Percentiles rank a stretch among this genome's conserved stretches.
Evolutionary conservation across 306 rosid species (phyloP).

Genomic region (Arachis stenosperma): DNA sequence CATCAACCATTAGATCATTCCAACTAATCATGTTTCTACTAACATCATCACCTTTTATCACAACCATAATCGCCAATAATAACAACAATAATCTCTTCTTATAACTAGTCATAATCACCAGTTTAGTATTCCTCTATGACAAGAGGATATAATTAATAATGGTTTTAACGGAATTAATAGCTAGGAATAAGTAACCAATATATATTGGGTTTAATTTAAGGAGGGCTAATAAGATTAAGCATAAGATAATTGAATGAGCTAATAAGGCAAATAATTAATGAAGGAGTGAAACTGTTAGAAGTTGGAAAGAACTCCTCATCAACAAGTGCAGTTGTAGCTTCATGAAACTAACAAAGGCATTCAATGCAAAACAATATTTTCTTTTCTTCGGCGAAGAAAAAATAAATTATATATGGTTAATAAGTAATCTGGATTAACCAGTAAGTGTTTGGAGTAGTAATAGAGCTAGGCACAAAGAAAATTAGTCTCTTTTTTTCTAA

Average conservation of each 20-base stretch:
- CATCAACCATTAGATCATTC: slow-evolving; percentile 64
- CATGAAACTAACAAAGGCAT: slow-evolving; percentile 6
- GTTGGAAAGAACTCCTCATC: slow-evolving; percentile 28
- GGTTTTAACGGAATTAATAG: no score
- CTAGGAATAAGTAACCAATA: no score
- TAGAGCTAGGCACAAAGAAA: no score
- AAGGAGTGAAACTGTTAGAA: slow-evolving; percentile 15
- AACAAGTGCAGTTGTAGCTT: slow-evolving; percentile 46
- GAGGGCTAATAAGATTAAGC: background rate
- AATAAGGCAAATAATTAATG: background rate
- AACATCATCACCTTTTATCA: slow-evolving; percentile 29
- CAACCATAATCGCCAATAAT: slow-evolving; percentile 30
- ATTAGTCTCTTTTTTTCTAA: no score
- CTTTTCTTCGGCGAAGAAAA: no score
- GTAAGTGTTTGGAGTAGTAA: no score
- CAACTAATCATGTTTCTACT: slow-evolving; percentile 52
- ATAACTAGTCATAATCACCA: no score
- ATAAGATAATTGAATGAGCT: slow-evolving; percentile 19
- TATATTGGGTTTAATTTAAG: background rate
- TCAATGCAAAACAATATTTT: background rate
- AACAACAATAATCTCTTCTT: slow-evolving; percentile 11
- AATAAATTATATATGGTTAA: no score
- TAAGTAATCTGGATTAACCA: no score
- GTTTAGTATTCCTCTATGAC: background rate
- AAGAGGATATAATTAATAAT: no score